Percentiles rank a stretch among this genome's conserved stretches.
phyloP scores from a whole-genome alignment of 2,329 filamentous ascomycete species.

The Talaromyces islandicus region DNA sequence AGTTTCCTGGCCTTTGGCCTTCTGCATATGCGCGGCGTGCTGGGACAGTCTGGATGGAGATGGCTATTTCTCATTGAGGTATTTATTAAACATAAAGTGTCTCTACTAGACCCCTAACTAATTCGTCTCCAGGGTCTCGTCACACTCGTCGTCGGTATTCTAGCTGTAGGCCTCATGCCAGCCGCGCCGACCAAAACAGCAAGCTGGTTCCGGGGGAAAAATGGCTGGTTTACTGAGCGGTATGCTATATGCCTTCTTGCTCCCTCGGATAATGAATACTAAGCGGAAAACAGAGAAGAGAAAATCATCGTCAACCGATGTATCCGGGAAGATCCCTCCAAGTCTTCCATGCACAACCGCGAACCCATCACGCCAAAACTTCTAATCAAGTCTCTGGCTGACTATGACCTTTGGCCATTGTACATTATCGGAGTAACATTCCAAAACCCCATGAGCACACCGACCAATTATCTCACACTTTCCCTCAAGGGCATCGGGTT shows the following conservation, averaged over 20 bases:
- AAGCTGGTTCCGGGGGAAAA: conserved; percentile 21
- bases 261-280: background rate
- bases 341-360: conserved; percentile 53
- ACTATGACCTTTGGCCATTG: conserved; percentile 47
- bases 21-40: conserved; percentile 4
- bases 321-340: conserved; percentile 47
- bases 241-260: background rate
- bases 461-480: conserved; percentile 33
- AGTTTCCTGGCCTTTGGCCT: conserved; percentile 8
- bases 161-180: conserved; percentile 38
- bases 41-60: conserved; percentile 1
- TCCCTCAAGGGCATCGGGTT: conserved; percentile 50
- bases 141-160: conserved; percentile 3
- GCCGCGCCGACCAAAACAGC: conserved; percentile 35
- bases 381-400: conserved; percentile 43
- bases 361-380: conserved; percentile 42
- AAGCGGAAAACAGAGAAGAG: conserved; percentile 43
- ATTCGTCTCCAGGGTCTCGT: background rate
- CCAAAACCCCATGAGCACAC: conserved; percentile 32
- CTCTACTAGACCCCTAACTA: too few relatives aligned
- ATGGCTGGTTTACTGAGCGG: conserved; percentile 32
- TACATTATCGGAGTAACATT: conserved; percentile 34
- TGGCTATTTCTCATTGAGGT: conserved; percentile 9
- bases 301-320: conserved; percentile 61
- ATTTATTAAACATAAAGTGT: background rate